Conservation (phyloP, 2,329 filamentous ascomycete genomes). For the Xylaria sp. region DNA sequence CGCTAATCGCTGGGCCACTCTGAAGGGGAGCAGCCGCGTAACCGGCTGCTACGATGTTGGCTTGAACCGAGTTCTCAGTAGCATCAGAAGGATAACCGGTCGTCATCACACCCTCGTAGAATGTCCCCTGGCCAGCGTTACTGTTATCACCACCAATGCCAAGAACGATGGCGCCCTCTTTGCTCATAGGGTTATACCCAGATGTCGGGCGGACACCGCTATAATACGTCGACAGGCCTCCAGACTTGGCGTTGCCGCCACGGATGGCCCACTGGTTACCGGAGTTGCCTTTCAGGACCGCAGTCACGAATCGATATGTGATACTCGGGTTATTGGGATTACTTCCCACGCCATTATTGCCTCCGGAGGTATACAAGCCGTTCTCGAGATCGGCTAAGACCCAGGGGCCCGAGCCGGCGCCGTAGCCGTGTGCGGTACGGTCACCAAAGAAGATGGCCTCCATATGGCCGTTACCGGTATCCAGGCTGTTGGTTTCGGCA, state of each 20-base stretch:
- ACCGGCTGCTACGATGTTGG: constrained; percentile 68
- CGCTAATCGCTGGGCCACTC: constrained; percentile 59
- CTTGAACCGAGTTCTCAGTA: constrained; percentile 68
- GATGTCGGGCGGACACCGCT: constrained; percentile 62
- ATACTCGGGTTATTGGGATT: constrained; percentile 66
- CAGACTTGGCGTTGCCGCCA: constrained; percentile 66
- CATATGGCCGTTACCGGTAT: constrained; percentile 74
- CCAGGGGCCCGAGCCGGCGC: constrained; percentile 71
- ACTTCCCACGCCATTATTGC: constrained; percentile 48
- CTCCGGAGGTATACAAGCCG: constrained; percentile 68
- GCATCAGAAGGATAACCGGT: constrained; percentile 69
- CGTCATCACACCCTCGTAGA: constrained; percentile 75
- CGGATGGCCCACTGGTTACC: constrained; percentile 67
- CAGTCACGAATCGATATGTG: constrained; percentile 66
- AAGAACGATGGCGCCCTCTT: constrained; percentile 73
- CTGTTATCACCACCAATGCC: constrained; percentile 76
- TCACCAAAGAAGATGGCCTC: constrained; percentile 73
- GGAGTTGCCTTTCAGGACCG: constrained; percentile 66
- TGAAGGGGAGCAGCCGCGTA: constrained; percentile 63
- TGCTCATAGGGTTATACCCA: constrained; percentile 72
- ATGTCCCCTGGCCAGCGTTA: constrained; percentile 68
- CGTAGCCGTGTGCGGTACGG: constrained; percentile 57
- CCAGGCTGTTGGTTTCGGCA: constrained; percentile 61
- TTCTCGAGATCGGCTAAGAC: constrained; percentile 77
- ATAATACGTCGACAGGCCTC: constrained; percentile 65